Evolutionary conservation across 2,329 filamentous ascomycete species (phyloP).

Genomic region (Bertia moriformis): DNA sequence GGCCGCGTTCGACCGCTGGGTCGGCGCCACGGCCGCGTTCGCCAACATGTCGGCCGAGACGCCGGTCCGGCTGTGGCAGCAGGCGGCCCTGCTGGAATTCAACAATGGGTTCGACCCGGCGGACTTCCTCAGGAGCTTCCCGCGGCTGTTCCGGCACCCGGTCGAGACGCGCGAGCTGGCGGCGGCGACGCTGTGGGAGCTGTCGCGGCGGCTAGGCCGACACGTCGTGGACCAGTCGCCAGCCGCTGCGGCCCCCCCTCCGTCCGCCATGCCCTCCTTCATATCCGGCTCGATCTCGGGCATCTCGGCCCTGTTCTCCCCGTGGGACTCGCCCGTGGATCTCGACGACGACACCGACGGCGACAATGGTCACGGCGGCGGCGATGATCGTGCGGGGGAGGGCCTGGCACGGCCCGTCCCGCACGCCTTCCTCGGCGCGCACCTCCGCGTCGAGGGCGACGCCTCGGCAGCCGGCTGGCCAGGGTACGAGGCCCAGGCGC

Average conservation of each 20-base stretch:
- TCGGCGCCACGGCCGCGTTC: conserved; percentile 16
- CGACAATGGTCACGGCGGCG: conserved; percentile 9
- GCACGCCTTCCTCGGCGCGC: conserved; percentile 14
- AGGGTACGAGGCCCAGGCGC: conserved; percentile 14
- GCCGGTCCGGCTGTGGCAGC: conserved; percentile 4
- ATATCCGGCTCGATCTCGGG: no score
- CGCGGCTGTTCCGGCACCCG: not conserved
- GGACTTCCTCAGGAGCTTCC: not conserved
- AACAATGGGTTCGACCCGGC: conserved; percentile 5
- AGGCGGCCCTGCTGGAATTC: conserved; percentile 9
- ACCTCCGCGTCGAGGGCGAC: conserved; percentile 15
- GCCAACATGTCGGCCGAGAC: conserved; percentile 13
- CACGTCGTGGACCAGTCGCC: no score
- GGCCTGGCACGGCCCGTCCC: conserved; percentile 8
- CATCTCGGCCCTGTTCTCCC: no score
- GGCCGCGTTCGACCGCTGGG: conserved; percentile 14
- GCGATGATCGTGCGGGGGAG: conserved; percentile 4
- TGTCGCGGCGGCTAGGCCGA: not conserved
- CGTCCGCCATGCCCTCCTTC: no score
- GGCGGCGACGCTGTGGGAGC: not conserved
- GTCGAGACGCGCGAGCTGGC: not conserved
- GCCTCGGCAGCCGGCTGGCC: conserved; percentile 14
- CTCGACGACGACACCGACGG: no score
- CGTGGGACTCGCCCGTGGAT: no score
- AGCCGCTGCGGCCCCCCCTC: no score